A percentile compares a stretch with the other conserved stretches of the same genome.
Conservation (phyloP, 306 rosid species). For the Fragaria ananassa region DNA sequence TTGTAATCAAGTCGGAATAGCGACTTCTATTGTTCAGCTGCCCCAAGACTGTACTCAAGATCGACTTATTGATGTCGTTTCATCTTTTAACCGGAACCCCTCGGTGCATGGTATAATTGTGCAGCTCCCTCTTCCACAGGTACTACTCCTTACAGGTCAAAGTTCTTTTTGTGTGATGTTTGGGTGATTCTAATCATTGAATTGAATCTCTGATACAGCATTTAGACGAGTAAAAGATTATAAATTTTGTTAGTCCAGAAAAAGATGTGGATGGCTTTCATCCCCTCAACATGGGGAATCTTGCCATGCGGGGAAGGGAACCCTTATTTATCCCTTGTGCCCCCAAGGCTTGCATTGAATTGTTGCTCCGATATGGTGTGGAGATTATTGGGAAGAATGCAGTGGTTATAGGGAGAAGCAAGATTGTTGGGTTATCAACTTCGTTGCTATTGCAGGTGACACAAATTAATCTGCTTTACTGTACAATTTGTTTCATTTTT, state of each 20-base stretch:
- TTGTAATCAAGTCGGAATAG: constrained; percentile 53
- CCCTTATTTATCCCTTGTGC: constrained; percentile 31
- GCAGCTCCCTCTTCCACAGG: constrained; percentile 62
- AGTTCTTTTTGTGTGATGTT: no score
- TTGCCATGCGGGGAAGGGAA: constrained; percentile 31
- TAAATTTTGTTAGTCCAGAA: constrained; percentile 20
- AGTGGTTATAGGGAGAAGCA: constrained; percentile 30
- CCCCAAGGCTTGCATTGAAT: constrained; percentile 32
- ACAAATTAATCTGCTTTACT: neutral
- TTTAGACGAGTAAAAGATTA: constrained; percentile 27
- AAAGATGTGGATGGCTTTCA: constrained; percentile 36
- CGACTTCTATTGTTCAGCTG: constrained; percentile 30
- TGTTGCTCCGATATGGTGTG: constrained; percentile 26
- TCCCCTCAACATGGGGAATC: constrained; percentile 35
- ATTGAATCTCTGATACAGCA: constrained; percentile 15
- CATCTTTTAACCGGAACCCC: constrained; percentile 39
- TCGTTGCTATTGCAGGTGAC: constrained; percentile 26
- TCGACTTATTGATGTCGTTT: constrained; percentile 42
- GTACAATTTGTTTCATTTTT: neutral
- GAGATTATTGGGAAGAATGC: constrained; percentile 23
- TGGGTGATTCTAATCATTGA: neutral
- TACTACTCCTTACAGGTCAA: constrained; percentile 3
- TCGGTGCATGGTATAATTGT: constrained; percentile 50
- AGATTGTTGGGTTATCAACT: constrained; percentile 28
- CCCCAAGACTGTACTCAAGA: constrained; percentile 44